These are phyloP conservation scores for Monascus purpureus DNA, from an alignment of 495 filamentous ascomycete genomes.

Conservation along the genomic window DNA sequence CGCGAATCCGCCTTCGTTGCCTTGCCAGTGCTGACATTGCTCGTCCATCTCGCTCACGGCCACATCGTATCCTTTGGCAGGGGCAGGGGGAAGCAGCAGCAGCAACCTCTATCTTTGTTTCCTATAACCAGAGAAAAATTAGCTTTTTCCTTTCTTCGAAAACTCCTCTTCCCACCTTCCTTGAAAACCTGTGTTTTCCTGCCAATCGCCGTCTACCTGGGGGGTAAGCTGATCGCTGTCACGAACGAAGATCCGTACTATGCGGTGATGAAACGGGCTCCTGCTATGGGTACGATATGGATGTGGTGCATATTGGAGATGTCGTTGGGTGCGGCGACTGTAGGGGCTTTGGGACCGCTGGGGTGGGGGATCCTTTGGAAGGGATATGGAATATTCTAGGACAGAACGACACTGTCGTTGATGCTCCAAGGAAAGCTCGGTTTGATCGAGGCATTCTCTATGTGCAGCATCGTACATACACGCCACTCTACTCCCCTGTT, in stretches of 20 bases:
- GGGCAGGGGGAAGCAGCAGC: slow-evolving; percentile 2
- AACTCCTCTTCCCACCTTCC: slow-evolving; percentile 22
- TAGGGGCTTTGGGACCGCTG: slow-evolving; percentile 37
- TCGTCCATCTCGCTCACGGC: slow-evolving; percentile 32
- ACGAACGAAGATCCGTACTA: slow-evolving; percentile 70
- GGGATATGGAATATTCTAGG: slow-evolving; percentile 46
- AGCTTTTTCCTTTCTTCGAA: slow-evolving; percentile 16
- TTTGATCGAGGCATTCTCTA: too few relatives aligned
- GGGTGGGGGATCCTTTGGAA: slow-evolving; percentile 53
- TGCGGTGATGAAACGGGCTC: slow-evolving; percentile 83
- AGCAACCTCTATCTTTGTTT: slow-evolving; percentile 12
- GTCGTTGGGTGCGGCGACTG: slow-evolving; percentile 49
- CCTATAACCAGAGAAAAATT: slow-evolving; percentile 19
- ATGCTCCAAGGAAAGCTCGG: too few relatives aligned
- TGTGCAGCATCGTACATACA: too few relatives aligned
- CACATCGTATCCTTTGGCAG: slow-evolving; percentile 24
- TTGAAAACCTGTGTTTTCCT: slow-evolving; percentile 23
- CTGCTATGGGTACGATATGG: slow-evolving; percentile 82
- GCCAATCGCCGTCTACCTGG: slow-evolving; percentile 46
- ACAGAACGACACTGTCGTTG: too few relatives aligned
- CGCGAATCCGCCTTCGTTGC: slow-evolving; percentile 23
- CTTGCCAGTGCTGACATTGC: slow-evolving; percentile 27
- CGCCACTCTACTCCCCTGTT: too few relatives aligned
- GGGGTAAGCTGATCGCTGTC: slow-evolving; percentile 65
- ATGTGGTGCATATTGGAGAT: slow-evolving; percentile 89